Evolutionary conservation across 2,329 filamentous ascomycete species (phyloP).

Genomic region (Penicillium frequentans): DNA sequence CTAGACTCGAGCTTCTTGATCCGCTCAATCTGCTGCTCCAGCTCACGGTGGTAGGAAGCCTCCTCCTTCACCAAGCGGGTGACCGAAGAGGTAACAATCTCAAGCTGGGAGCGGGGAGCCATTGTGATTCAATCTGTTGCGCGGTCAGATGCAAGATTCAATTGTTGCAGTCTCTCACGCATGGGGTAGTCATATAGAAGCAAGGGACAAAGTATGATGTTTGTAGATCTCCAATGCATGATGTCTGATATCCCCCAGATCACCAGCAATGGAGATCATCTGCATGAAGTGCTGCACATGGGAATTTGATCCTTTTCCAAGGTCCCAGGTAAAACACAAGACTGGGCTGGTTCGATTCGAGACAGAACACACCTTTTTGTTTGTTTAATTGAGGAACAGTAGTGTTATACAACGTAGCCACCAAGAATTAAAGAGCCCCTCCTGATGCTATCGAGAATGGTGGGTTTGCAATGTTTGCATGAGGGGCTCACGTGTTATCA

Average conservation of each 20-base stretch:
- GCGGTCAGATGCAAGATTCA: slow-evolving; percentile 7
- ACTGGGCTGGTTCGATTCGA: neutral
- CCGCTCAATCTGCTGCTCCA: slow-evolving; percentile 70
- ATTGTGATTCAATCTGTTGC: slow-evolving; percentile 49
- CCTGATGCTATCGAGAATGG: slow-evolving; percentile 16
- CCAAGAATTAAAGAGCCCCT: slow-evolving; percentile 13
- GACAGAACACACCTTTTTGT: neutral
- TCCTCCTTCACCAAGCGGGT: slow-evolving; percentile 89
- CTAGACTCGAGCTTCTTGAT: slow-evolving; percentile 68
- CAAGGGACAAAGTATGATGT: neutral
- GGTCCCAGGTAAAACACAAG: no score
- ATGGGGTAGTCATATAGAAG: neutral
- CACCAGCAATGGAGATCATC: neutral
- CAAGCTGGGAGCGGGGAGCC: slow-evolving; percentile 77
- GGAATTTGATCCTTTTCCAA: neutral
- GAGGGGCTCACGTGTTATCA: slow-evolving; percentile 8
- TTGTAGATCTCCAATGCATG: neutral
- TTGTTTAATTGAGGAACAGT: neutral
- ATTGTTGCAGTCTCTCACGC: neutral
- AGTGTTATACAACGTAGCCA: neutral
- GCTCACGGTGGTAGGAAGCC: slow-evolving; percentile 83
- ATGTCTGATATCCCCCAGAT: neutral
- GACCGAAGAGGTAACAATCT: slow-evolving; percentile 78
- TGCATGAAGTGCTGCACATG: neutral
- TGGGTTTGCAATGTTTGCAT: slow-evolving; percentile 23